Evolutionary conservation across 2,329 filamentous ascomycete genomes (phyloP).

Genomic region (Colletotrichum filicis): DNA sequence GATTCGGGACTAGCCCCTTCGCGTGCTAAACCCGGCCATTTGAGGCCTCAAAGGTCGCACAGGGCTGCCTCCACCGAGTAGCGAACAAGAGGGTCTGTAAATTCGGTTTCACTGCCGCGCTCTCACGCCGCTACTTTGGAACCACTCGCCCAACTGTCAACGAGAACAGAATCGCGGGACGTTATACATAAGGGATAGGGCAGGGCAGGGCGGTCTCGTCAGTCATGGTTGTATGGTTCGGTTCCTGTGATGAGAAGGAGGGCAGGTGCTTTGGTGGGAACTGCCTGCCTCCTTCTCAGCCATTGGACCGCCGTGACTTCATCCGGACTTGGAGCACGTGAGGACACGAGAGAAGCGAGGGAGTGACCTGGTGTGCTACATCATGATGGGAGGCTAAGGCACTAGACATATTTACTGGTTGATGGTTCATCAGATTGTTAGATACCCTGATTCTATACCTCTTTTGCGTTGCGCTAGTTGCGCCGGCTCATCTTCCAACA

Average conservation of each 20-base stretch:
- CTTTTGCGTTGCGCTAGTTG: background rate
- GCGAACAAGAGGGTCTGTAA: slow-evolving; percentile 4
- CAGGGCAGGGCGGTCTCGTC: background rate
- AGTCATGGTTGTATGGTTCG: background rate
- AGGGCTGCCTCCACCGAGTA: background rate
- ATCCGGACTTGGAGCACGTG: background rate
- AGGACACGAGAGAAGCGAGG: background rate
- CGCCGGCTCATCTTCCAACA: background rate
- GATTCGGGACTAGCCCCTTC: background rate
- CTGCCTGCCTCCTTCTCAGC: background rate
- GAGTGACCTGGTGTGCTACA: background rate
- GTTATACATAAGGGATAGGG: slow-evolving; percentile 3
- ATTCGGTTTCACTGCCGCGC: background rate
- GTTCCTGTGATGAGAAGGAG: background rate
- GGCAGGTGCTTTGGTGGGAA: background rate
- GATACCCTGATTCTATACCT: slow-evolving; percentile 20
- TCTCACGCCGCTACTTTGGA: background rate
- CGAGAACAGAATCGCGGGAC: background rate
- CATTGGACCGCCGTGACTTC: background rate
- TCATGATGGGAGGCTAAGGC: background rate
- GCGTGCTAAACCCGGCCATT: background rate
- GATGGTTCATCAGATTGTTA: background rate
- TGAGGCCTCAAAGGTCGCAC: background rate
- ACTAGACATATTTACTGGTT: background rate
- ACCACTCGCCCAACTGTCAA: slow-evolving; percentile 11